A percentile compares a stretch with the other conserved stretches of the same genome.
Evolutionary conservation across 345 rosid species (phyloP).

Genomic region (Psidium friedrichsthalianum): DNA sequence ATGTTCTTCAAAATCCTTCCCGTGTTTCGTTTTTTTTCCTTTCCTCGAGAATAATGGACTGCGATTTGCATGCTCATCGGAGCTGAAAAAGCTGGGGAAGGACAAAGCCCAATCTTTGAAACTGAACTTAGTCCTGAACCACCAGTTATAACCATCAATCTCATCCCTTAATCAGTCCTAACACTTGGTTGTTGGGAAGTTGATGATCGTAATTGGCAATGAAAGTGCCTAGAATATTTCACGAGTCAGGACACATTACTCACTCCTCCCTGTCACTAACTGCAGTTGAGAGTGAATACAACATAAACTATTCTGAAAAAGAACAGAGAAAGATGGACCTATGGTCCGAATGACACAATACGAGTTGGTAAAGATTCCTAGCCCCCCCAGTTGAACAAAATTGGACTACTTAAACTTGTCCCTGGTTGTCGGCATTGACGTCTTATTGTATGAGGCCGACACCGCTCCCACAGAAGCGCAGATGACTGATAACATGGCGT

Average conservation of each 20-base stretch:
- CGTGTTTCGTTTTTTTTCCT: background rate
- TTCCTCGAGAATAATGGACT: background rate
- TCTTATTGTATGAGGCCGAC: background rate
- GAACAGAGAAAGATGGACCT: background rate
- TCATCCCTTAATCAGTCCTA: background rate
- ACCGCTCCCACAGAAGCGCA: background rate
- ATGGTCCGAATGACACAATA: background rate
- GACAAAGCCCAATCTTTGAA: background rate
- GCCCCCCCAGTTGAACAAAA: background rate
- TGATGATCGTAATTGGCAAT: background rate
- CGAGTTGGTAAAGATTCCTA: background rate
- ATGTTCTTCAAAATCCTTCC: background rate
- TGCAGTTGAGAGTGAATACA: background rate
- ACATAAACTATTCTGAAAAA: background rate
- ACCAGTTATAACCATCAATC: background rate
- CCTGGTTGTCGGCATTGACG: background rate
- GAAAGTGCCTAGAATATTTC: background rate
- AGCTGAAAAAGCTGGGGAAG: background rate
- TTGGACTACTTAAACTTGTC: background rate
- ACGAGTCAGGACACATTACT: background rate
- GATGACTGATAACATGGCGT: background rate
- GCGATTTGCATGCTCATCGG: background rate
- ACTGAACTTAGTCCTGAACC: background rate
- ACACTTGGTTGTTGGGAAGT: background rate
- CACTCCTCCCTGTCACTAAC: background rate